Conservation (phyloP, 495 filamentous ascomycete genomes). For the Aspergillus leporis region DNA sequence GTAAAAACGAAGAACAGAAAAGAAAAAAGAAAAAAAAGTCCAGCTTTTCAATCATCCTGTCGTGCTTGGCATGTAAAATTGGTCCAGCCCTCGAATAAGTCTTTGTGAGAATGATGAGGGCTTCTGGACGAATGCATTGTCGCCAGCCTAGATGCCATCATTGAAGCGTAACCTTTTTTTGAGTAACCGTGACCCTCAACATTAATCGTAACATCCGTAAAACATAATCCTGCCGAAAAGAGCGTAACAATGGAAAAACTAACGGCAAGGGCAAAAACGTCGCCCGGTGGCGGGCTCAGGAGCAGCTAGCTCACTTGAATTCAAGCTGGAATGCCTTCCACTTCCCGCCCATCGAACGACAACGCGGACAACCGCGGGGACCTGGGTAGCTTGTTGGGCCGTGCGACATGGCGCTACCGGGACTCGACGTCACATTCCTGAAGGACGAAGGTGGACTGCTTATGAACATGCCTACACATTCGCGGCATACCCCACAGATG, state of each 20-base stretch:
- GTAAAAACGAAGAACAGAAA: too few species aligned
- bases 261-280: not conserved
- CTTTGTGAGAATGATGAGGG: not conserved
- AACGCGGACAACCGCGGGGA: conserved; percentile 51
- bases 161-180: conserved; percentile 22
- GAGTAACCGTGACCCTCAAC: conserved; percentile 24
- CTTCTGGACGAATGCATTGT: not conserved
- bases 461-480: conserved; percentile 79
- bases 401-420: conserved; percentile 36
- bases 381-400: conserved; percentile 44
- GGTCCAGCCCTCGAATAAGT: not conserved
- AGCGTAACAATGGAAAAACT: not conserved
- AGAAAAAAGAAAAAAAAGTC: conserved; percentile 12
- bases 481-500: conserved; percentile 85
- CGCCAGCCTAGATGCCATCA: conserved; percentile 12
- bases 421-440: conserved; percentile 43
- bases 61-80: conserved; percentile 1
- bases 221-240: conserved; percentile 17
- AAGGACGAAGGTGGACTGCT: conserved; percentile 44
- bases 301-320: conserved; percentile 41
- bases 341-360: conserved; percentile 48
- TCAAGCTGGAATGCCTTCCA: conserved; percentile 59
- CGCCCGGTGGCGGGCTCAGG: not conserved
- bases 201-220: conserved; percentile 46
- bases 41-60: conserved; percentile 21